These are phyloP conservation scores for Tricholoma sp. DNA, from an alignment of 768 basidiomycete species.

Conservation along the genomic window DNA sequence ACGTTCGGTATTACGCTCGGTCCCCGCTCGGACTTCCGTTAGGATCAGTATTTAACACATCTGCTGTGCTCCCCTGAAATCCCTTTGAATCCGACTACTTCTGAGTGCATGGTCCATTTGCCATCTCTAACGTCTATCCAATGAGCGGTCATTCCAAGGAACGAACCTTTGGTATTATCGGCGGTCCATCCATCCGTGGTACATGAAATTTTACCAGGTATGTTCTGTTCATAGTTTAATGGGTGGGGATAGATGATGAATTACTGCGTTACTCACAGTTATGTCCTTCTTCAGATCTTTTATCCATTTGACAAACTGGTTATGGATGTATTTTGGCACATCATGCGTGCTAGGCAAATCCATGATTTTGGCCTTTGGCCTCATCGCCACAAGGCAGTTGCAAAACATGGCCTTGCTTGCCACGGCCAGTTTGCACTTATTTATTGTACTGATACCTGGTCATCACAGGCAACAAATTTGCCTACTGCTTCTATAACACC, in stretches of 20 bases:
- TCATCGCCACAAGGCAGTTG: background rate
- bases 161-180: slow-evolving; percentile 12
- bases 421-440: background rate
- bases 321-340: background rate
- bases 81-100: slow-evolving; percentile 18
- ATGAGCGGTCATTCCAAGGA: slow-evolving; percentile 14
- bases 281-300: background rate
- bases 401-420: background rate
- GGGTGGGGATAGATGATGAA: background rate
- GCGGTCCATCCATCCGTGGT: slow-evolving; percentile 9
- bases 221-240: no score
- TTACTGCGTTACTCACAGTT: background rate
- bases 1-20: no score
- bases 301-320: background rate
- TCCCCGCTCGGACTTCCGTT: no score
- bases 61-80: slow-evolving; percentile 22
- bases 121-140: slow-evolving; percentile 18
- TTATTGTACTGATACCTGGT: no score
- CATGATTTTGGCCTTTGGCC: background rate
- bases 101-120: slow-evolving; percentile 18
- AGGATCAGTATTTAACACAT: no score
- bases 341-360: background rate
- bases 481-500: background rate
- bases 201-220: background rate
- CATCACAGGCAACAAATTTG: background rate